Conservation (phyloP, 2,329 filamentous ascomycete species). For the Paradendryphiella salina region DNA sequence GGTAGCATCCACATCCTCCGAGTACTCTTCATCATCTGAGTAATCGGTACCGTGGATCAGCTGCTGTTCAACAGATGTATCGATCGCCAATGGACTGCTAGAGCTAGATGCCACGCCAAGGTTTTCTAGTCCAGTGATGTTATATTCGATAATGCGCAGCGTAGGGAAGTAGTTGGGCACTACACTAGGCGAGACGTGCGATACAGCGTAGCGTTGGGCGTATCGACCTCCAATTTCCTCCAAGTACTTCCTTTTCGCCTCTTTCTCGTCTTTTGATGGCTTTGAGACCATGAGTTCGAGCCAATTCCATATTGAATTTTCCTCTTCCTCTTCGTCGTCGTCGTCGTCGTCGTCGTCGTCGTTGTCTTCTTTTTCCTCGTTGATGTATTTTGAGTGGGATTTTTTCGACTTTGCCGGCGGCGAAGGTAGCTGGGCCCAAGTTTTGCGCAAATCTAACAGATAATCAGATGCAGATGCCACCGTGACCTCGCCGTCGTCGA, state of each 20-base stretch:
- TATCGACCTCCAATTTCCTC: constrained; percentile 76
- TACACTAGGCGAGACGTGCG: constrained; percentile 80
- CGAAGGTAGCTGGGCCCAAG: constrained; percentile 75
- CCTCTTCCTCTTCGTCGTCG: constrained; percentile 22
- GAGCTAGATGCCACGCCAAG: constrained; percentile 14
- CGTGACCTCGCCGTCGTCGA: constrained; percentile 58
- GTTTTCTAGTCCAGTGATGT: constrained; percentile 75
- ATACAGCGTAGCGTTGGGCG: constrained; percentile 82
- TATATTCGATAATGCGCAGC: constrained; percentile 90
- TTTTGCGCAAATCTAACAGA: constrained; percentile 71
- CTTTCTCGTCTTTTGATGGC: constrained; percentile 30
- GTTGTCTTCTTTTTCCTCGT: constrained; percentile 23
- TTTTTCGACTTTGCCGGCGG: constrained; percentile 29
- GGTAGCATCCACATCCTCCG: constrained; percentile 51
- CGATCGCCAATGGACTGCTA: background rate
- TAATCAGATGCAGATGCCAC: constrained; percentile 75
- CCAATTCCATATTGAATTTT: constrained; percentile 29
- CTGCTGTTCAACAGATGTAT: constrained; percentile 9
- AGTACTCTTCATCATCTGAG: constrained; percentile 37
- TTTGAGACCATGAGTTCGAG: constrained; percentile 17
- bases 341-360: no score
- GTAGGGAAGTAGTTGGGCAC: constrained; percentile 93
- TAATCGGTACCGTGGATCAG: constrained; percentile 13
- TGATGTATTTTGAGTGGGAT: constrained; percentile 13
- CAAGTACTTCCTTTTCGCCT: constrained; percentile 60